Conservation (phyloP, 106 monocot genomes). For the Acorus calamus region DNA sequence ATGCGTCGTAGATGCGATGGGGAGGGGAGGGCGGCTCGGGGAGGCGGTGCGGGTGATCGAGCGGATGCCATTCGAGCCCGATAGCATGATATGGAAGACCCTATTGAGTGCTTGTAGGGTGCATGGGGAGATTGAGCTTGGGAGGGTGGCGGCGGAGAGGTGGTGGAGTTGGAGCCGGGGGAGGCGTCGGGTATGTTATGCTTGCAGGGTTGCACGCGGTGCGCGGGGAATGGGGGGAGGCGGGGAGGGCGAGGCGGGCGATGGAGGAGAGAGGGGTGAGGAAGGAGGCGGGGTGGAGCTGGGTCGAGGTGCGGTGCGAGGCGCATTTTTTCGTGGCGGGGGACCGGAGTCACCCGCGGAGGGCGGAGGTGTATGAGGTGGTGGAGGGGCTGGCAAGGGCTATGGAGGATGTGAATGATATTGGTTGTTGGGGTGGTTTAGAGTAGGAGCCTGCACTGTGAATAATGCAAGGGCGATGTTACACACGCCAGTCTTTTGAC, state of each 20-base stretch:
- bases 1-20: slow-evolving; percentile 49
- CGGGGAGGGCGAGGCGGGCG: slow-evolving; percentile 29
- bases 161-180: slow-evolving; percentile 28
- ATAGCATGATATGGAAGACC: slow-evolving; percentile 50
- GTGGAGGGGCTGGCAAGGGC: slow-evolving; percentile 24
- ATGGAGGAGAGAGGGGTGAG: slow-evolving; percentile 54
- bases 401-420: slow-evolving; percentile 27
- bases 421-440: not conserved
- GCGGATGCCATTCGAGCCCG: slow-evolving; percentile 47
- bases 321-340: slow-evolving; percentile 43
- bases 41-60: slow-evolving; percentile 41
- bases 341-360: slow-evolving; percentile 30
- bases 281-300: slow-evolving; percentile 64
- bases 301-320: slow-evolving; percentile 44
- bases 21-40: slow-evolving; percentile 36
- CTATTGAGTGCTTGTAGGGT: slow-evolving; percentile 53
- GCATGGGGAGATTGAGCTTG: slow-evolving; percentile 45
- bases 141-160: slow-evolving; percentile 40
- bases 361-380: slow-evolving; percentile 26
- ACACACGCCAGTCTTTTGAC: too few species aligned
- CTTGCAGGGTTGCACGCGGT: slow-evolving; percentile 52
- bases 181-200: slow-evolving; percentile 46
- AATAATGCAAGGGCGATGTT: too few species aligned
- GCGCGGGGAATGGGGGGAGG: slow-evolving; percentile 47
- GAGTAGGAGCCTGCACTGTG: too few species aligned